Percentiles rank a stretch among this genome's conserved stretches.
Conservation (phyloP, 352 stramenopile genomes). For the Phytophthora rubi region DNA sequence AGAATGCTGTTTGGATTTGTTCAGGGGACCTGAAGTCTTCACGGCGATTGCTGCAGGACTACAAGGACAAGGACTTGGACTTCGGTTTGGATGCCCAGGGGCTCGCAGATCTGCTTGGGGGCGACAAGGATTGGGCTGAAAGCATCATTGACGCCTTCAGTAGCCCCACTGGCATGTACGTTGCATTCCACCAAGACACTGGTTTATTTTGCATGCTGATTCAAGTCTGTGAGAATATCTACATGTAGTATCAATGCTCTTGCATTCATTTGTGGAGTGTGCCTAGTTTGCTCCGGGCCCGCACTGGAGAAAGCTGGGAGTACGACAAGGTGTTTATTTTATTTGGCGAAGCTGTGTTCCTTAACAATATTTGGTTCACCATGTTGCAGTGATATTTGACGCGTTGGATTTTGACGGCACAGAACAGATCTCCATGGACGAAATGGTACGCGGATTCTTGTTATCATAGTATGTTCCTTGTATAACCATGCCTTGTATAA, state of each 20-base stretch:
- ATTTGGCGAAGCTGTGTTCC: neutral
- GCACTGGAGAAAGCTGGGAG: slow-evolving; percentile 62
- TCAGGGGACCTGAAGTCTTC: slow-evolving; percentile 63
- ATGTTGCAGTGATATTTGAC: slow-evolving; percentile 67
- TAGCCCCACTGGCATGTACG: slow-evolving; percentile 71
- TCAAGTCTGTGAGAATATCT: neutral
- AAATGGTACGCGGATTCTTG: slow-evolving; percentile 49
- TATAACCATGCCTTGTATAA: too few species aligned
- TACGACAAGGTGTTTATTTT: slow-evolving; percentile 23
- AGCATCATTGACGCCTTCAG: slow-evolving; percentile 63
- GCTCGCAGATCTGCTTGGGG: slow-evolving; percentile 52
- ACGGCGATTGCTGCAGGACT: slow-evolving; percentile 57
- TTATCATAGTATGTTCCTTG: too few species aligned
- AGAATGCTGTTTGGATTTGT: neutral
- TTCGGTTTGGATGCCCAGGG: slow-evolving; percentile 67
- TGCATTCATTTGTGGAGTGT: slow-evolving; percentile 67
- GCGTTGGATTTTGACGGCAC: slow-evolving; percentile 77
- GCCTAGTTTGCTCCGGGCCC: slow-evolving; percentile 47
- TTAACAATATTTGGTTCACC: neutral
- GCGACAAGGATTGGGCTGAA: slow-evolving; percentile 62
- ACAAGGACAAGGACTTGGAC: slow-evolving; percentile 81
- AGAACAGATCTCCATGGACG: slow-evolving; percentile 78
- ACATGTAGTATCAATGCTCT: slow-evolving; percentile 56
- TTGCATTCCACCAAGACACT: neutral
- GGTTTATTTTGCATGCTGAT: neutral